These are phyloP conservation scores for Aspergillus incahuasiensis DNA, from an alignment of 495 filamentous ascomycete species.

Conservation along the genomic window DNA sequence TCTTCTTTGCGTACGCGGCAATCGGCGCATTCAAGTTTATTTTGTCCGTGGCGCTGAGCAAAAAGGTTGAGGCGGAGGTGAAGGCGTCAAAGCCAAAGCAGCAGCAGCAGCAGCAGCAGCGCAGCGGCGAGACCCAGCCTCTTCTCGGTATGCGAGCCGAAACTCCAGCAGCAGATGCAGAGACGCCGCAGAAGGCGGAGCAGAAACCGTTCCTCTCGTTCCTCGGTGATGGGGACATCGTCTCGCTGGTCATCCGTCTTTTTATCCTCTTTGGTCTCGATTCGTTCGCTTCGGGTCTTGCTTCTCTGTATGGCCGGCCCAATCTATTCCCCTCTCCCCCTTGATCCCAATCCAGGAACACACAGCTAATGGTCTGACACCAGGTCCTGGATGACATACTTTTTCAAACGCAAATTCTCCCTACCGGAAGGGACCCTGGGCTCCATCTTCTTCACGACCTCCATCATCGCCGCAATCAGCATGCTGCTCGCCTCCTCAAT, in stretches of 20 bases:
- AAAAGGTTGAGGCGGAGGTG: constrained; percentile 44
- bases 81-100: constrained; percentile 5
- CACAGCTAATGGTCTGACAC: background rate
- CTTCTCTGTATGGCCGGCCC: constrained; percentile 49
- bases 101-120: constrained; percentile 12
- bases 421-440: constrained; percentile 66
- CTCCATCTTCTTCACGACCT: constrained; percentile 61
- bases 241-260: constrained; percentile 60
- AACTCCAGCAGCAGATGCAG: background rate
- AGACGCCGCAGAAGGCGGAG: constrained; percentile 1
- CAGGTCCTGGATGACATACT: constrained; percentile 69
- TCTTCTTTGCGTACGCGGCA: constrained; percentile 66
- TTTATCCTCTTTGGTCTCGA: constrained; percentile 76
- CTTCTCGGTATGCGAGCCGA: constrained; percentile 35
- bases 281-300: constrained; percentile 74
- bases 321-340: no score
- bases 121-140: constrained; percentile 36
- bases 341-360: background rate
- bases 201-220: constrained; percentile 39
- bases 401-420: constrained; percentile 70
- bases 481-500: constrained; percentile 72
- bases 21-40: constrained; percentile 64
- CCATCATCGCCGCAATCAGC: constrained; percentile 60
- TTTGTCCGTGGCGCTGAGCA: constrained; percentile 55
- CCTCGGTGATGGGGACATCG: constrained; percentile 50